phyloP scores from a whole-genome alignment of 805 yeast genomes.

The Pichia paraexigua region DNA sequence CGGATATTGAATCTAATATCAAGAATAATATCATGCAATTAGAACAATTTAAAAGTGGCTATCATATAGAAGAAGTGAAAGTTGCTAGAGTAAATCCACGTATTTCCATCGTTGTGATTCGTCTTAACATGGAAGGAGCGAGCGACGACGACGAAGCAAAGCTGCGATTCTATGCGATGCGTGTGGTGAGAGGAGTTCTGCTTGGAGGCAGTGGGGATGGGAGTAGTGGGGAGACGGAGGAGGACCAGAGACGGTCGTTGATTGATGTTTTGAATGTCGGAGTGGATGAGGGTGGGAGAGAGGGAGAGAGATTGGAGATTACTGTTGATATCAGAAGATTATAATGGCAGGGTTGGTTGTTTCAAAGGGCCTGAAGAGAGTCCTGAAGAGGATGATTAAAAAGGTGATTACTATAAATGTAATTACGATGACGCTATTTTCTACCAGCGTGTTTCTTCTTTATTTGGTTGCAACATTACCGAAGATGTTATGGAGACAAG shows the following conservation, averaged over 20 bases:
- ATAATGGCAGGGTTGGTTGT: background rate
- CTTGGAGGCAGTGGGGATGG: slow-evolving; percentile 2
- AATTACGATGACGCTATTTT: background rate
- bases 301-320: slow-evolving; percentile 31
- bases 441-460: background rate
- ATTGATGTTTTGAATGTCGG: slow-evolving; percentile 19
- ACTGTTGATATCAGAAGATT: slow-evolving; percentile 34
- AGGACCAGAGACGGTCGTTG: slow-evolving; percentile 15
- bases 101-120: slow-evolving; percentile 49
- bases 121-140: slow-evolving; percentile 56
- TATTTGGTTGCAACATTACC: slow-evolving; percentile 2
- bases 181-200: slow-evolving; percentile 33
- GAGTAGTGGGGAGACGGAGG: slow-evolving; percentile 9
- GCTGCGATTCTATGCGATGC: slow-evolving; percentile 41
- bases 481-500: background rate
- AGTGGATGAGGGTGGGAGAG: slow-evolving; percentile 17
- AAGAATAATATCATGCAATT: slow-evolving; percentile 37
- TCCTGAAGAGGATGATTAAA: background rate
- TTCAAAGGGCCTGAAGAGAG: background rate
- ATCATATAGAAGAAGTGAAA: slow-evolving; percentile 40
- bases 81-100: slow-evolving; percentile 58
- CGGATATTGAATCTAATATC: slow-evolving; percentile 31
- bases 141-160: slow-evolving; percentile 61
- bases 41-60: slow-evolving; percentile 45
- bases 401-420: background rate